Base-by-base conservation (phyloP, 768 basidiomycete genomes). In the Phaffia tasmanica region DNA sequence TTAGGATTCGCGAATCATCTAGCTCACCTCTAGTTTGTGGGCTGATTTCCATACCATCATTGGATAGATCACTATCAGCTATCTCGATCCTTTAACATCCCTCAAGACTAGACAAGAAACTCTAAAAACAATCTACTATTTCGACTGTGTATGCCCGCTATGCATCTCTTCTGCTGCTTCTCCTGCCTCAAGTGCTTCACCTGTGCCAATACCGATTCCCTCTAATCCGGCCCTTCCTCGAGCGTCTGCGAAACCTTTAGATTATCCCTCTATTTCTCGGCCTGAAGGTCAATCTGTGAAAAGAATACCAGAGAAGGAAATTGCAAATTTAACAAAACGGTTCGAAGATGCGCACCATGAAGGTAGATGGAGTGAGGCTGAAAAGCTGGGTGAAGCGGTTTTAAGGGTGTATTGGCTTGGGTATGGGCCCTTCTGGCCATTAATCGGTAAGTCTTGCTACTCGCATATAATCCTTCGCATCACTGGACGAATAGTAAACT, bases 21-120 rank as follows among this genome's bases (percentile, higher is more conserved):
- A 51, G 5, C 3, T 25, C 15, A 47, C 7, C 27, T 16, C 1
- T 25, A n/a, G 25, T n/a, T 29, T 18, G 27, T 48, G 6, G 6
- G 35, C 11, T 23, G 7, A 27, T 11, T 6, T 14, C 51, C 27
- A 18, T 35, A 19, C 25, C n/a, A 25, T 29, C 15, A 27, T 47
- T 3, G 35, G 11, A 42, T 42, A 67, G 66, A 11, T 67, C 47
- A 67, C 66, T 1, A 67, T 67, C 29, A 55, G 61, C 21, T 67
- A 67, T 32, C 66, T 67, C 27, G 66, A 67, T 57, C 66, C 66
- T 11, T 50, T 67, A 16, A 55, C 63, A 23, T 47, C 66, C 0
- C 25, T 23, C 14, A 16, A 25, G 11, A 63, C 61, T 1, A 51
- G 66, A 5, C 54, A 25, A 21, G 25, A 61, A 35, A 55, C 66